These are phyloP conservation scores for Rhynchosporium agropyri DNA, from an alignment of 2,329 filamentous ascomycete genomes.

Conservation along the genomic window DNA sequence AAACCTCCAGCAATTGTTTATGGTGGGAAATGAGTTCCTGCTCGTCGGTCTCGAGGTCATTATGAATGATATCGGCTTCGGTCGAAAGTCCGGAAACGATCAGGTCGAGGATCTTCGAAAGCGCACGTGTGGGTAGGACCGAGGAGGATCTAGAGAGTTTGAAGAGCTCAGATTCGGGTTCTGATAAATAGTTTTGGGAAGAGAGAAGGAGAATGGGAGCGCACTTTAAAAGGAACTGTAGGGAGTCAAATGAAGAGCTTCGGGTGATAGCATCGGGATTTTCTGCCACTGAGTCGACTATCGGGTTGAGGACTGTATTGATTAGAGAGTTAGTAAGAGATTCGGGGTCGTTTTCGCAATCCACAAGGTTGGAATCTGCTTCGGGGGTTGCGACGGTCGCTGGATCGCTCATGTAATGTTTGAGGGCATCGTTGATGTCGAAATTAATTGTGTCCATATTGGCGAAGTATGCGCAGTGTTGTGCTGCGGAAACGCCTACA, in stretches of 20 bases:
- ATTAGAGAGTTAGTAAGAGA: slow-evolving; percentile 72
- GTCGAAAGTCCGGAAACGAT: slow-evolving; percentile 83
- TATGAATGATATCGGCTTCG: slow-evolving; percentile 82
- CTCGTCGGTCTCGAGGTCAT: slow-evolving; percentile 88
- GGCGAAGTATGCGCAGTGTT: slow-evolving; percentile 32
- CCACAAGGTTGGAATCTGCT: slow-evolving; percentile 78
- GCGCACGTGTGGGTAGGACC: slow-evolving; percentile 74
- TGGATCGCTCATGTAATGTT: slow-evolving; percentile 95
- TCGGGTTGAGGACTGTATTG: slow-evolving; percentile 85
- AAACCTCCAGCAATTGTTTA: slow-evolving; percentile 90
- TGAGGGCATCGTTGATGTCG: slow-evolving; percentile 95
- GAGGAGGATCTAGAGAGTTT: slow-evolving; percentile 75
- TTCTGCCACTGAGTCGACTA: slow-evolving; percentile 89
- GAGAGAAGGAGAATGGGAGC: slow-evolving; percentile 58
- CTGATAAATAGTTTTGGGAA: slow-evolving; percentile 42
- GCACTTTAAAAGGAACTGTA: slow-evolving; percentile 97
- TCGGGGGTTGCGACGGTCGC: slow-evolving; percentile 80
- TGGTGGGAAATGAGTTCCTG: slow-evolving; percentile 85
- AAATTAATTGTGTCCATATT: slow-evolving; percentile 79
- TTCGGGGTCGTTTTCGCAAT: slow-evolving; percentile 92
- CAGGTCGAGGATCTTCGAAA: slow-evolving; percentile 92
- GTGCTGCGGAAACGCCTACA: slow-evolving; percentile 27
- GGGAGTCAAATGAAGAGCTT: slow-evolving; percentile 80
- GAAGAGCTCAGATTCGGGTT: slow-evolving; percentile 65
- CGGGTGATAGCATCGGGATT: slow-evolving; percentile 86